Base-by-base conservation (phyloP, 495 filamentous ascomycete species). In the Neurospora discreta region DNA sequence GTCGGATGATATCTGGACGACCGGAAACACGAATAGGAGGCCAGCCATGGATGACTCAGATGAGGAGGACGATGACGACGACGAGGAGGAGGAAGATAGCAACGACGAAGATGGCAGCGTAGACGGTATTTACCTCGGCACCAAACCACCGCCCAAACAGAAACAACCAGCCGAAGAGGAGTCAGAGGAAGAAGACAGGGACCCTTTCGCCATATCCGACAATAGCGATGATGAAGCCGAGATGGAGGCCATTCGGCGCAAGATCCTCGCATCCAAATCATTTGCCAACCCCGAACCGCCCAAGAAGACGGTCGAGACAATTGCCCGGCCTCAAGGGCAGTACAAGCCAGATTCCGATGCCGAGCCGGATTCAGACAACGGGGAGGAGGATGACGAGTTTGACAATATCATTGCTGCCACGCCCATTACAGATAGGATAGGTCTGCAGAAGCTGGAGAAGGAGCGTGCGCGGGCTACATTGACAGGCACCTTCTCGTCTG, bases 381-480 rank as follows among this genome's bases (percentile, higher is more conserved):
- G 85, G 52, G 87, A 89, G n/a, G 89, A 90, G 39, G 77, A 80
- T 65, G 80, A 84, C 40, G 84, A 85, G 46, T 97, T 98, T 75
- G 94, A 97, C 75, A 91, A 91, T 73, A 97, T 98, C 78, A 97
- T 97, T 80, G 87, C 93, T 73, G 94, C 95, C 2, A 93, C 91
- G 3, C 92, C 92, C 0, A 85, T 94, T 23, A 97, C 93, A 4
- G 94, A 98, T 77, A 87, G 90, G 70, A 90, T 90, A 15, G 94
- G 94, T 1, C 74, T 86, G 67, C 74, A 73, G 1, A 83, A 77
- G 75, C 77, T 86, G 8, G 82, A 86, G 70, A 83, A 82, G 72
- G 83, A 86, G 72, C 81, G 82, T 46, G 72, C 78, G 15, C 79
- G 74, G 30, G 76, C 76, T 2, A 77, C 78, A 0, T 71, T 76